Conservation (phyloP, 768 basidiomycete genomes). For the Rossbeevera mucosa region DNA sequence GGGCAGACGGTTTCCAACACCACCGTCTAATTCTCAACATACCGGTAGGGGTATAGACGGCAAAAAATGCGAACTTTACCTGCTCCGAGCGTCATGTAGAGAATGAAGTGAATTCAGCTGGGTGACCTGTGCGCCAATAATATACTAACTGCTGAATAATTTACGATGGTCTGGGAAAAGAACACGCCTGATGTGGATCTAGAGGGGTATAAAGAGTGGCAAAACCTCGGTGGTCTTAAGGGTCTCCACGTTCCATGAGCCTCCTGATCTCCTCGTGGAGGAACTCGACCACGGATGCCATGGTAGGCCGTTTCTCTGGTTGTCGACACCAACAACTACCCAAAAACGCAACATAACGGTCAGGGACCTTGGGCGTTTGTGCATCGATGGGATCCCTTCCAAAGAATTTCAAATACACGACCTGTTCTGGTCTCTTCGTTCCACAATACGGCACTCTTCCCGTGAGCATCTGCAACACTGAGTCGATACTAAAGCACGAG, state of each 20-base stretch:
- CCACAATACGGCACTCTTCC: constrained; percentile 7
- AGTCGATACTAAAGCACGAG: neutral
- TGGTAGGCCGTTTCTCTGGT: constrained; percentile 9
- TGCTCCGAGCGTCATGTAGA: no score
- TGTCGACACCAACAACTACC: constrained; percentile 9
- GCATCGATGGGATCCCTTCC: constrained; percentile 14
- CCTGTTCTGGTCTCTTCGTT: constrained; percentile 8
- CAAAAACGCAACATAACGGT: constrained; percentile 4
- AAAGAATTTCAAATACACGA: constrained; percentile 11
- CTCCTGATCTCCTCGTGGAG: constrained; percentile 1
- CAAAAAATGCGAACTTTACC: no score
- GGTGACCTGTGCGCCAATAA: no score
- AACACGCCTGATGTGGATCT: neutral
- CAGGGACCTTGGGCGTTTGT: constrained; percentile 1
- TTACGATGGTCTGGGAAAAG: no score
- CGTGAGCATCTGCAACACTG: constrained; percentile 2
- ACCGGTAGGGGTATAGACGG: no score
- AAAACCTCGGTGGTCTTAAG: neutral
- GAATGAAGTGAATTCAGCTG: no score
- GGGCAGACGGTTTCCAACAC: no score
- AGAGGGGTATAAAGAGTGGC: neutral
- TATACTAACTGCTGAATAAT: no score
- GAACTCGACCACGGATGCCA: constrained; percentile 5
- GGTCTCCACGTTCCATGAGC: neutral
- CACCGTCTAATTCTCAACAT: no score